Conservation (phyloP, 2,329 filamentous ascomycete species). For the Sporothrix schenckii region DNA sequence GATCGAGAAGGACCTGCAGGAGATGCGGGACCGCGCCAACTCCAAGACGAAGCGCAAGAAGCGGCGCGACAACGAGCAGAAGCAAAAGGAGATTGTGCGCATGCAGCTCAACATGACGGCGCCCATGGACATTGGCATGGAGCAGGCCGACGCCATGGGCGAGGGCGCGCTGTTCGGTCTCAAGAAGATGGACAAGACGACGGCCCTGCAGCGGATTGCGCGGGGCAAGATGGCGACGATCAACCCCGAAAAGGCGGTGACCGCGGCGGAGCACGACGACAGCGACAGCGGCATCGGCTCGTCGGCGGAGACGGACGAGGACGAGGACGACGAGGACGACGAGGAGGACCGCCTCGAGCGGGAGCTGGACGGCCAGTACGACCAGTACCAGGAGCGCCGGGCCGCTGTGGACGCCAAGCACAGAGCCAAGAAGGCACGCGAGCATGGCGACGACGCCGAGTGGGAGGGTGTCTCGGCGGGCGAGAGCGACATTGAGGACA, state of each 20-base stretch:
- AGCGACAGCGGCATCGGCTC: constrained; percentile 62
- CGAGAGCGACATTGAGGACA: constrained; percentile 57
- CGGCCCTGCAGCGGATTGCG: constrained; percentile 67
- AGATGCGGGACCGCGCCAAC: constrained; percentile 76
- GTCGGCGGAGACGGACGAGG: constrained; percentile 58
- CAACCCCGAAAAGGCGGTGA: constrained; percentile 41
- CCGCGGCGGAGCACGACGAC: constrained; percentile 54
- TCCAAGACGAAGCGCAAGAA: constrained; percentile 80
- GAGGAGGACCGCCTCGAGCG: constrained; percentile 81
- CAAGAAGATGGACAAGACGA: constrained; percentile 76
- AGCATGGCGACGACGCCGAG: constrained; percentile 80
- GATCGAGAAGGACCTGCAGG: constrained; percentile 84
- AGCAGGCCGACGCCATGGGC: constrained; percentile 76
- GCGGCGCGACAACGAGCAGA: constrained; percentile 87
- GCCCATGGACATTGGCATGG: constrained; percentile 93
- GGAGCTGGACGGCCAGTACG: constrained; percentile 86
- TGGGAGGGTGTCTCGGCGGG: constrained; percentile 82
- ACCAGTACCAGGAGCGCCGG: constrained; percentile 78
- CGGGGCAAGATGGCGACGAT: constrained; percentile 78
- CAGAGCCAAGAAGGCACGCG: constrained; percentile 83
- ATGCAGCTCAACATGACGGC: constrained; percentile 98
- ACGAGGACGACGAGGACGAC: constrained; percentile 55
- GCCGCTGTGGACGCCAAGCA: constrained; percentile 82
- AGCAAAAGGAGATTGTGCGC: constrained; percentile 90
- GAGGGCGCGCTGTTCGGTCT: constrained; percentile 85